Evolutionary conservation across 2,329 filamentous ascomycete species (phyloP).

Genomic region (Colletotrichum scovillei): DNA sequence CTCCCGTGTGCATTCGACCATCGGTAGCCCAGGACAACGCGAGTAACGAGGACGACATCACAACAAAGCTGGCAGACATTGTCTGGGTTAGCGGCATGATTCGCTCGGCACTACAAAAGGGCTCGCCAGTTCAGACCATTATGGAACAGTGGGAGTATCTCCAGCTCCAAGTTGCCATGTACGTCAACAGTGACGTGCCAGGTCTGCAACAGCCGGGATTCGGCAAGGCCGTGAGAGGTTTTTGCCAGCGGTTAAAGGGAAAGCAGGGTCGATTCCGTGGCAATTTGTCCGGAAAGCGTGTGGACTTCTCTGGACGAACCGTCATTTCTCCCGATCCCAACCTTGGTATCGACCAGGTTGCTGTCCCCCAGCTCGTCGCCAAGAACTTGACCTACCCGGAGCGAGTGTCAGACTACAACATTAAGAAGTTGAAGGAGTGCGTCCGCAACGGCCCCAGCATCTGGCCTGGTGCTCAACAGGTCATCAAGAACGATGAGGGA

Average conservation of each 20-base stretch:
- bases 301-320: constrained; percentile 96
- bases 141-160: constrained; percentile 99
- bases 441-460: constrained; percentile 80
- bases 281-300: constrained; percentile 96
- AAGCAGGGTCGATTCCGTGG: constrained; percentile 98
- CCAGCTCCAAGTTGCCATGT: constrained; percentile 95
- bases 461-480: constrained; percentile 89
- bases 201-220: constrained; percentile 90
- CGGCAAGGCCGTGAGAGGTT: constrained; percentile 89
- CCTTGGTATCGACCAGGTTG: constrained; percentile 91
- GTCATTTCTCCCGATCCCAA: constrained; percentile 99
- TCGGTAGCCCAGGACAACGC: constrained; percentile 93
- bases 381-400: constrained; percentile 98
- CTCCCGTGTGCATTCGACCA: constrained; percentile 92
- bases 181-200: constrained; percentile 96
- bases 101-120: constrained; percentile 82
- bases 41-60: constrained; percentile 96
- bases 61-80: constrained; percentile 96
- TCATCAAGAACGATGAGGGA: constrained; percentile 74
- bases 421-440: constrained; percentile 80
- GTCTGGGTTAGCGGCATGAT: constrained; percentile 92
- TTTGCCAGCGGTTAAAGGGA: constrained; percentile 95
- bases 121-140: constrained; percentile 86
- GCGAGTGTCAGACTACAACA: constrained; percentile 85
- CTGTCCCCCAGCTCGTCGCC: constrained; percentile 90